Evolutionary conservation across 2,329 filamentous ascomycete species (phyloP).

Genomic region (Apiospora marii): DNA sequence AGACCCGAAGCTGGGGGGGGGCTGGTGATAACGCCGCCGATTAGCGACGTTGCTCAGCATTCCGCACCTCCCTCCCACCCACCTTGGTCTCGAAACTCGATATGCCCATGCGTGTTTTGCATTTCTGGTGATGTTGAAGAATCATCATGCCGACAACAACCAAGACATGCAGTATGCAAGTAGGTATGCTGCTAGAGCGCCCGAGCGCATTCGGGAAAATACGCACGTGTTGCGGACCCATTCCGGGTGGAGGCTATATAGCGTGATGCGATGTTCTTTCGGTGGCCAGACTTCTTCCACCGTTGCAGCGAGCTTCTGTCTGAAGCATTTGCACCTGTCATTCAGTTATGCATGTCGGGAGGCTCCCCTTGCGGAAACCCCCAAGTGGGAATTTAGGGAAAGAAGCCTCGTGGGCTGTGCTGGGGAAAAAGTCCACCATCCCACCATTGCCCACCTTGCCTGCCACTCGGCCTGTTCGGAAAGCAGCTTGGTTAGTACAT

Average conservation of each 20-base stretch:
- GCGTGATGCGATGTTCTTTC: neutral
- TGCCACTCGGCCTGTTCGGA: neutral
- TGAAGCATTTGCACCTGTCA: neutral
- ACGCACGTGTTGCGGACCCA: constrained; percentile 1
- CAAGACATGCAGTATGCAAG: constrained; percentile 14
- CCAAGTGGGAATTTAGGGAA: neutral
- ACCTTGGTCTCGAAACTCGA: neutral
- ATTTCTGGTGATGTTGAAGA: neutral
- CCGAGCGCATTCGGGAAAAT: constrained; percentile 8
- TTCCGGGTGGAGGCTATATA: neutral
- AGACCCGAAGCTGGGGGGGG: neutral
- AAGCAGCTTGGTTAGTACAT: neutral
- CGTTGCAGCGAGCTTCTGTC: neutral
- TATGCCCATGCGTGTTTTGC: neutral
- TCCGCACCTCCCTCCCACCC: neutral
- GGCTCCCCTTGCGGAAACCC: constrained; percentile 1
- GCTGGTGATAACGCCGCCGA: neutral
- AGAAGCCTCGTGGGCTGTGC: constrained; percentile 12
- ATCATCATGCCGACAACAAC: neutral
- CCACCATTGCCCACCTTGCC: neutral
- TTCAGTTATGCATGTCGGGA: neutral
- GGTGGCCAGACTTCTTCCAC: neutral
- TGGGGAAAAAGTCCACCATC: neutral
- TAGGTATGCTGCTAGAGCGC: neutral
- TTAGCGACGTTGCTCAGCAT: constrained; percentile 14